A percentile compares a stretch with the other conserved stretches of the same genome.
Evolutionary conservation across 345 rosid genomes (phyloP).

Genomic region (Hibiscus syriacus): DNA sequence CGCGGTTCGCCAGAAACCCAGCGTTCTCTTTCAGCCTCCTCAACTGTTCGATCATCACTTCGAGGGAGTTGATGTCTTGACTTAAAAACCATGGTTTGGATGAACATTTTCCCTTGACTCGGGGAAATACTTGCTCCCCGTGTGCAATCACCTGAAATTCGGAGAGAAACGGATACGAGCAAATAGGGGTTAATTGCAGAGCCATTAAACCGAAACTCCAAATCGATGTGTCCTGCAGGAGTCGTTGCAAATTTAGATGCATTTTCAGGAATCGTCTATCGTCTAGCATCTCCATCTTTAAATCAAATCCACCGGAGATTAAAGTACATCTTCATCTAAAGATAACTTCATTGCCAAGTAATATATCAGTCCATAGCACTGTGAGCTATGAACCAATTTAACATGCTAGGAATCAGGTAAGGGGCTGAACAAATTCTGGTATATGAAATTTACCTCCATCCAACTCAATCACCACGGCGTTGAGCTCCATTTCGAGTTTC

Average conservation of each 20-base stretch:
- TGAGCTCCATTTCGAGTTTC: constrained; percentile 82
- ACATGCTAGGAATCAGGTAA: background rate
- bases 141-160: constrained; percentile 68
- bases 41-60: constrained; percentile 83
- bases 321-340: constrained; percentile 3
- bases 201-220: background rate
- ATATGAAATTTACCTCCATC: constrained; percentile 59
- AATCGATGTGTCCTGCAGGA: constrained; percentile 68
- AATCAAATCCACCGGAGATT: too few relatives aligned
- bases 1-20: constrained; percentile 86
- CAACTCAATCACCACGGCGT: constrained; percentile 73
- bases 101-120: constrained; percentile 61
- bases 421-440: background rate
- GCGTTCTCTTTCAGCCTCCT: too few relatives aligned
- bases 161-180: background rate
- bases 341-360: too few relatives aligned
- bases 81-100: constrained; percentile 59
- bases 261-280: constrained; percentile 90
- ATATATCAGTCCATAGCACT: too few relatives aligned
- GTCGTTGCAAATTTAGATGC: constrained; percentile 87
- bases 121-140: too few relatives aligned
- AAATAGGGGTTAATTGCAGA: background rate
- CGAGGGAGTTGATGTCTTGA: constrained; percentile 59
- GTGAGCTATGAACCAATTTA: background rate
- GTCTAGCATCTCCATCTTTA: too few relatives aligned